These are phyloP conservation scores for Lentinula sp. DNA, from an alignment of 768 basidiomycete genomes.

Conservation along the genomic window DNA sequence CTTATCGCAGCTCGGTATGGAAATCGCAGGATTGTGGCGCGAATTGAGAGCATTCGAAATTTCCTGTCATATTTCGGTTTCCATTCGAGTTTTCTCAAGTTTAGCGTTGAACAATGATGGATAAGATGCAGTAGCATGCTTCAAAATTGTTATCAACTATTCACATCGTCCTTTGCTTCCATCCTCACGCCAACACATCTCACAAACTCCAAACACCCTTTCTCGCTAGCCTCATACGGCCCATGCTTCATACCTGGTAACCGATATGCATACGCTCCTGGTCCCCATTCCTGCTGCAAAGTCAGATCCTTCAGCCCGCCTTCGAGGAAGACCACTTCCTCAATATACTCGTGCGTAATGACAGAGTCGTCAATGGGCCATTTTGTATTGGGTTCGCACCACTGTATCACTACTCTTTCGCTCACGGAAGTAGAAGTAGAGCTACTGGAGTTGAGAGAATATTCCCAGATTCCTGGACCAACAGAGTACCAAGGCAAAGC, in stretches of 20 bases:
- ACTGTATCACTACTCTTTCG: neutral
- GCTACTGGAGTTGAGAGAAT: neutral
- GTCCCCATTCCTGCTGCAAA: neutral
- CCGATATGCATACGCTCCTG: slow-evolving; percentile 1
- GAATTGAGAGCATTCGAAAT: no score
- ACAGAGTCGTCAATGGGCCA: neutral
- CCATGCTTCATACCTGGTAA: neutral
- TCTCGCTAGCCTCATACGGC: neutral
- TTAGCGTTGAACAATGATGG: no score
- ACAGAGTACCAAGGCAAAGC: neutral
- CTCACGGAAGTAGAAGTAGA: neutral
- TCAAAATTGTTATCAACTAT: no score
- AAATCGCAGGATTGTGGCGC: no score
- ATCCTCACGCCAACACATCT: neutral
- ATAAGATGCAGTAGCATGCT: no score
- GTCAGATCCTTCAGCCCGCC: neutral
- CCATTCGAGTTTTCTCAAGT: no score
- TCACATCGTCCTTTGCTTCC: no score
- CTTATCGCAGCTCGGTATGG: no score
- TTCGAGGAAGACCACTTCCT: neutral
- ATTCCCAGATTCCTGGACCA: neutral
- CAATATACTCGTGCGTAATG: neutral
- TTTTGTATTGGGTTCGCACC: neutral
- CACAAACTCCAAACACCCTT: neutral
- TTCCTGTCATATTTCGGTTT: no score